Base-by-base conservation (phyloP, 139 green algal species). In the Closterium sp. region DNA sequence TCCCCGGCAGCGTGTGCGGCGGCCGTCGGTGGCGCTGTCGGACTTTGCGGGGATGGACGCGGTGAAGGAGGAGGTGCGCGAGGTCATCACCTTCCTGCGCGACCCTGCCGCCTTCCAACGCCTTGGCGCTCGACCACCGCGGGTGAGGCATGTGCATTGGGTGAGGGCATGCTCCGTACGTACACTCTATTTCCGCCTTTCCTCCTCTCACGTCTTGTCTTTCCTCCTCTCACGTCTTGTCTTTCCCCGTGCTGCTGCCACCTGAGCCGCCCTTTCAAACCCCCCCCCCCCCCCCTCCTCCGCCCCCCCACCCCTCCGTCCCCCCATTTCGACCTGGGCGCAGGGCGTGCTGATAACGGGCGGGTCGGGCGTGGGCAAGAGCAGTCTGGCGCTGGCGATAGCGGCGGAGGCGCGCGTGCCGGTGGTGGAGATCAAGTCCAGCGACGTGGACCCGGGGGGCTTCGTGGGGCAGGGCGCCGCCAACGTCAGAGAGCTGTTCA, bases 291-390 rank as follows among this genome's bases (percentile, higher is more conserved):
- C 36, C 36, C 36, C 36, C 36, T 6, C 36, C 36, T 55, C 55
- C 55, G n/a, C 6, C 36, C 6, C 36, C 36, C 6, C 36, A 4
- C 36, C 36, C 36, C 36, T 6, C 36, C 36, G 4, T 6, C 36
- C 36, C 6, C 55, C 55, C n/a, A n/a, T n/a, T n/a, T n/a, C n/a
- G n/a, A n/a, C n/a, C n/a, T n/a, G n/a, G n/a, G n/a, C n/a, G 25
- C 89, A 92, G 84, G 85, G 90, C 55, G 90, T 93, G 33, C 90
- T 90, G 85, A 90, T 93, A 32, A 66, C 85, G 25, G 85, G 85
- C n/a, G 34, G 30, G 32, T 88, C 90, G 33, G 90, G 85, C 32
- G 35, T 88, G 85, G 84, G 85, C 34, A 93, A 93, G 85, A 90
- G 34, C 36, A 64, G 32, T 19, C 32, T 91, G 55, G 85, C 90